phyloP scores from a whole-genome alignment of 1,284 basidiomycete genomes.

The Peniophora sp. region DNA sequence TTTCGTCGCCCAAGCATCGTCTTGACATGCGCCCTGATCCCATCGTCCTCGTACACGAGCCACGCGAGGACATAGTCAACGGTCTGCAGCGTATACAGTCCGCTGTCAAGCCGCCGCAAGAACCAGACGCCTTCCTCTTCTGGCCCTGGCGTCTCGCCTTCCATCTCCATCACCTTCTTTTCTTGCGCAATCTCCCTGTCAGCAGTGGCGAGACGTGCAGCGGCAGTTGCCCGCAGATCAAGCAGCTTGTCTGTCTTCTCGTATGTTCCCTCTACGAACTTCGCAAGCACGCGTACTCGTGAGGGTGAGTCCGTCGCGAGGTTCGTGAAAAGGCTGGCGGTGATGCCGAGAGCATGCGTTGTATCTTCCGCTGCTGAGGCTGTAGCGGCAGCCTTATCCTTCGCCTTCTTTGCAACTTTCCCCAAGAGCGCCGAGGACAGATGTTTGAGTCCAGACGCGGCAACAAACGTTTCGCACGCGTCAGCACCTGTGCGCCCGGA shows the following conservation, averaged over 20 bases:
- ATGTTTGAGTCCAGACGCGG: conserved; percentile 80
- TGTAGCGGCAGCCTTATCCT: conserved; percentile 41
- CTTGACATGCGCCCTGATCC: conserved; percentile 65
- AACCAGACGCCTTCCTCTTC: conserved; percentile 79
- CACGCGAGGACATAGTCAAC: conserved; percentile 92
- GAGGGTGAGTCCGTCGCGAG: conserved; percentile 79
- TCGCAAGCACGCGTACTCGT: conserved; percentile 81
- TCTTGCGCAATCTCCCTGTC: conserved; percentile 63
- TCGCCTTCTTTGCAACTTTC: conserved; percentile 75
- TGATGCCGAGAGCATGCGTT: conserved; percentile 82
- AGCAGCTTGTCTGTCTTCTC: conserved; percentile 91
- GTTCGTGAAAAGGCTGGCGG: conserved; percentile 86
- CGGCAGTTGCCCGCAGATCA: conserved; percentile 75
- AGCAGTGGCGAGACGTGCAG: conserved; percentile 45
- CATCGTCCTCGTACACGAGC: conserved; percentile 98
- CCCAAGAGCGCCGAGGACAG: conserved; percentile 92
- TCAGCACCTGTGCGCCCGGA: conserved; percentile 70
- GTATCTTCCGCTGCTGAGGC: conserved; percentile 73
- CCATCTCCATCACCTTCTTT: conserved; percentile 52
- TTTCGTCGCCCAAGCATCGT: conserved; percentile 72
- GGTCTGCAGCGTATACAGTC: conserved; percentile 84
- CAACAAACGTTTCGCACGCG: conserved; percentile 84
- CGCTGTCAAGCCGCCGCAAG: conserved; percentile 76
- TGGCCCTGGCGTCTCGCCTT: conserved; percentile 49
- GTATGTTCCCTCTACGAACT: conserved; percentile 89